Conservation (phyloP, 352 stramenopile species). For the Peronospora destructor region DNA sequence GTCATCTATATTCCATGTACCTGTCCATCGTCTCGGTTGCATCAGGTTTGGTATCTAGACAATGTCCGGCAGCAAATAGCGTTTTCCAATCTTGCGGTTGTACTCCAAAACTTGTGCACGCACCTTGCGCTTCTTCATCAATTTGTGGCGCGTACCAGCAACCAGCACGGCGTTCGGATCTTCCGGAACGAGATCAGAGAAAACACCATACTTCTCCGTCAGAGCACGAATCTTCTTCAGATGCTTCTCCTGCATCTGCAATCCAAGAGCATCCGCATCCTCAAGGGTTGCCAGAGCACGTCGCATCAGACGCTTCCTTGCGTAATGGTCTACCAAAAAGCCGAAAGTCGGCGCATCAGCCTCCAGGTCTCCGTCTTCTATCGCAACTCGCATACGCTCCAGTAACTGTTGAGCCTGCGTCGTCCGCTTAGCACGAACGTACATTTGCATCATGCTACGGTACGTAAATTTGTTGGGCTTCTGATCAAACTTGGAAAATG, state of each 20-base stretch:
- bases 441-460: slow-evolving; percentile 80
- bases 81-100: slow-evolving; percentile 68
- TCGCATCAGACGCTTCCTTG: slow-evolving; percentile 51
- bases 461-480: slow-evolving; percentile 59
- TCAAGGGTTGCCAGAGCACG: slow-evolving; percentile 63
- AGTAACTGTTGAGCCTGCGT: slow-evolving; percentile 45
- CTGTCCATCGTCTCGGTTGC: neutral
- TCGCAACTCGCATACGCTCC: slow-evolving; percentile 33
- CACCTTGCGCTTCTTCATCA: slow-evolving; percentile 75
- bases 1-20: neutral
- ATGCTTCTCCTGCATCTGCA: slow-evolving; percentile 54
- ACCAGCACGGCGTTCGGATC: slow-evolving; percentile 64
- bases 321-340: slow-evolving; percentile 70
- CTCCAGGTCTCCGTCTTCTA: slow-evolving; percentile 46
- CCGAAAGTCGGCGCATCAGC: slow-evolving; percentile 54
- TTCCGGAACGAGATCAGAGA: slow-evolving; percentile 72
- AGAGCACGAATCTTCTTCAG: slow-evolving; percentile 66
- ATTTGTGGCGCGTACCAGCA: slow-evolving; percentile 52
- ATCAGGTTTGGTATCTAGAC: slow-evolving; percentile 16
- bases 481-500: slow-evolving; percentile 40
- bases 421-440: slow-evolving; percentile 56
- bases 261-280: slow-evolving; percentile 40
- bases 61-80: slow-evolving; percentile 55
- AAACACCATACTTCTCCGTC: slow-evolving; percentile 59
- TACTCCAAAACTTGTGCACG: slow-evolving; percentile 60